These are phyloP conservation scores for Dactylellina drechsleri DNA, from an alignment of 2,329 filamentous ascomycete genomes.

Conservation along the genomic window DNA sequence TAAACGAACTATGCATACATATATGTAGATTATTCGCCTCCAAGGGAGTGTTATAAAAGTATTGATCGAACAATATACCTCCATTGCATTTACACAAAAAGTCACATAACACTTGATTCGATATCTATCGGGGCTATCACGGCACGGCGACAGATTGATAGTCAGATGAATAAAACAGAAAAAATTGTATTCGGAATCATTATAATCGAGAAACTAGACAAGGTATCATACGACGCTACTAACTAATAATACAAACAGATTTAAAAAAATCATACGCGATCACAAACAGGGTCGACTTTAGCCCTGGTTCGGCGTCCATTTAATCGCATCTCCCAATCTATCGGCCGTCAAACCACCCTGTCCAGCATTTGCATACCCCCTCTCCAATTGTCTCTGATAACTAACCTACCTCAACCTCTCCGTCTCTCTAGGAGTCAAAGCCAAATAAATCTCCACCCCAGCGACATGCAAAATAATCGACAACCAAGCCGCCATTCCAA, in stretches of 20 bases:
- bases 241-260: background rate
- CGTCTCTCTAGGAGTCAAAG: slow-evolving; percentile 67
- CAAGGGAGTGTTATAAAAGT: slow-evolving; percentile 12
- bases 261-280: background rate
- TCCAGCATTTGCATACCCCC: slow-evolving; percentile 67
- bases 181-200: no score
- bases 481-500: slow-evolving; percentile 68
- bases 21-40: slow-evolving; percentile 5
- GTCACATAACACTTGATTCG: no score
- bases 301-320: slow-evolving; percentile 2
- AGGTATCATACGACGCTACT: background rate
- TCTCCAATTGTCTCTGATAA: slow-evolving; percentile 68
- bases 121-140: no score
- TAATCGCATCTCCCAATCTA: slow-evolving; percentile 61
- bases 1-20: slow-evolving; percentile 63
- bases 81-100: background rate
- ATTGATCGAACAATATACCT: background rate
- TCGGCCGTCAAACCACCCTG: slow-evolving; percentile 65
- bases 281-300: background rate
- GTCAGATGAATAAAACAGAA: no score
- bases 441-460: slow-evolving; percentile 66
- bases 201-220: background rate
- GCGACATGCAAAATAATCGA: slow-evolving; percentile 67
- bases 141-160: no score
- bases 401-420: slow-evolving; percentile 68